These are phyloP conservation scores for Phtheirospermum japonicum DNA, from an alignment of 257 asterid genomes.

Conservation along the genomic window DNA sequence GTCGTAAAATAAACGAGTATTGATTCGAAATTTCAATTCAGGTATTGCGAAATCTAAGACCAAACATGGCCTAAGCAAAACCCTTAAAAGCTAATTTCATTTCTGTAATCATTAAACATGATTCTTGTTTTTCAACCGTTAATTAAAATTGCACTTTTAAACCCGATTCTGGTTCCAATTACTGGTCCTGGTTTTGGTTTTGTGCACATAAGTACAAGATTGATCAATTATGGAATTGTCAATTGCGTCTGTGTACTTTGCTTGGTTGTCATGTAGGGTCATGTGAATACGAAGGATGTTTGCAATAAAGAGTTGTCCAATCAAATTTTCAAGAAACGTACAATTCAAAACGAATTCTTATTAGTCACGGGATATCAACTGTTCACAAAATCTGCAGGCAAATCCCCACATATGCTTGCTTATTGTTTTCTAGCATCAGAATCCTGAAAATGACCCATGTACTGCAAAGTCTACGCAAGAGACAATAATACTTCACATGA, in stretches of 20 bases:
- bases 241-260: background rate
- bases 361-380: conserved; percentile 24
- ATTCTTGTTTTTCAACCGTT: no score
- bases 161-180: no score
- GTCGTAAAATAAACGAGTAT: no score
- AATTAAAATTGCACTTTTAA: no score
- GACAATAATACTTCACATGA: background rate
- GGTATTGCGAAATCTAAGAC: no score
- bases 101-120: no score
- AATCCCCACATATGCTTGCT: background rate
- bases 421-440: background rate
- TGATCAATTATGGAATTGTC: no score
- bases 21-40: no score
- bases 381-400: background rate
- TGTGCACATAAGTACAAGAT: no score
- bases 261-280: conserved; percentile 1
- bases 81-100: no score
- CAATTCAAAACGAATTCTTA: background rate
- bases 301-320: background rate
- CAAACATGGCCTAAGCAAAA: no score
- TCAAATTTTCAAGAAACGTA: background rate
- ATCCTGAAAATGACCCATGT: background rate
- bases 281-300: conserved; percentile 2
- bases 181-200: no score
- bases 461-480: background rate